These are phyloP conservation scores for Physaria fendleri DNA, from an alignment of 345 rosid genomes.

Conservation along the genomic window DNA sequence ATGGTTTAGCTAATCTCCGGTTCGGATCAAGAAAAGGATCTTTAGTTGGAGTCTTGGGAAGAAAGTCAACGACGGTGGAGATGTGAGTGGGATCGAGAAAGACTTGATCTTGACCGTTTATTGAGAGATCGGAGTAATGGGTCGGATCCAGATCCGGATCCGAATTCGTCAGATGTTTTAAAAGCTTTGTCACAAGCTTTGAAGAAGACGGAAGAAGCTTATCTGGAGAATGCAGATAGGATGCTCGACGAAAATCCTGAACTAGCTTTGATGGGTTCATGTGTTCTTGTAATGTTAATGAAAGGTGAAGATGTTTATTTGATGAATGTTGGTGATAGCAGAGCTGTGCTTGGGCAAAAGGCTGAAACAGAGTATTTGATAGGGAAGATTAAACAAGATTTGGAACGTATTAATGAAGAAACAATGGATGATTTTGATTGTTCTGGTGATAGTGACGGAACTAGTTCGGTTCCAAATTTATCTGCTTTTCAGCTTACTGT, in stretches of 20 bases:
- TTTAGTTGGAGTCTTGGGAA: constrained; percentile 56
- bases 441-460: constrained; percentile 32
- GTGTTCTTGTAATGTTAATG: constrained; percentile 91
- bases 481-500: constrained; percentile 62
- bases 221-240: constrained; percentile 74
- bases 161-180: constrained; percentile 60
- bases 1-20: constrained; percentile 39
- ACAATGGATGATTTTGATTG: constrained; percentile 76
- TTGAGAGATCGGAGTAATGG: constrained; percentile 41
- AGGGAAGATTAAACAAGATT: constrained; percentile 67
- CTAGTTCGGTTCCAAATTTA: constrained; percentile 32
- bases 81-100: constrained; percentile 65
- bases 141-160: constrained; percentile 31
- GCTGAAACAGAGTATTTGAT: constrained; percentile 58
- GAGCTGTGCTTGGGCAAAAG: constrained; percentile 83
- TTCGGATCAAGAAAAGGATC: constrained; percentile 50
- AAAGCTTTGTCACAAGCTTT: constrained; percentile 78
- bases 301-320: constrained; percentile 92
- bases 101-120: constrained; percentile 59
- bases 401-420: constrained; percentile 90
- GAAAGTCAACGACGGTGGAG: constrained; percentile 75
- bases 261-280: constrained; percentile 92
- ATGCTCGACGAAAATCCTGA: constrained; percentile 88
- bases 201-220: constrained; percentile 82
- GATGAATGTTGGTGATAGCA: constrained; percentile 95